Evolutionary conservation across 805 yeast genomes (phyloP), one percentile per base, ranked within the genome.

Genomic region (Nakazawaea sp.): DNA sequence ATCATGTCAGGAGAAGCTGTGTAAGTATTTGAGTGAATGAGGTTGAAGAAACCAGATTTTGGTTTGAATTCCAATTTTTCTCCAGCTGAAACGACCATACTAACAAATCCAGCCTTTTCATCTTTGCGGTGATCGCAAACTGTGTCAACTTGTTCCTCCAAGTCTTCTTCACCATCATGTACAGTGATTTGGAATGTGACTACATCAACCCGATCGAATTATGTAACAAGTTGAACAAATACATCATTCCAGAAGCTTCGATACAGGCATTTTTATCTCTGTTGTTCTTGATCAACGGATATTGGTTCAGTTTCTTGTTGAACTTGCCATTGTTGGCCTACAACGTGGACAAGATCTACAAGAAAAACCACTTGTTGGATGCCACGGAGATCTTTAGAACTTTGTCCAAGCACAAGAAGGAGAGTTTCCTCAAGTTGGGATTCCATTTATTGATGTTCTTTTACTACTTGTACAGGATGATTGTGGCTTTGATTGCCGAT

Each of bases 311-410:
- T 17, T 81, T 90, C 60, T 62, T 89, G 52, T 59, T 92, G 55
- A 86, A 86, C 61, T 64, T 78, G 47, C 97, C 97, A 32, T 68
- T 92, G 45, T 62, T 85, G 38, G 92, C 88, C 20, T 92, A 70
- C 70, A 92, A 92, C 58, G 78, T 68, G 42, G 81, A 82, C 68
- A 85, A 85, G 61, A 75, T 86, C 53, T 62, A 80, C 59, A 76
- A 75, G 51, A 87, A 86, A 62, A 78, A 80, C 58, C 89, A 90
- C 58, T 66, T 85, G 45, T 77, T 89, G 59, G 98, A 92, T 61
- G 97, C 97, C 42, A 90, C 98, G 30, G 97, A 90, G 62, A 92
- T 90, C 53, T 92, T 92, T 66, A 78, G 97, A 68, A 89, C 97
- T 29, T 74, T 90, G 55, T 75, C 86, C 51, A 85, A 82, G 56